These are phyloP conservation scores for Arachnopeziza araneosa DNA, from an alignment of 2,329 filamentous ascomycete species.

Conservation along the genomic window DNA sequence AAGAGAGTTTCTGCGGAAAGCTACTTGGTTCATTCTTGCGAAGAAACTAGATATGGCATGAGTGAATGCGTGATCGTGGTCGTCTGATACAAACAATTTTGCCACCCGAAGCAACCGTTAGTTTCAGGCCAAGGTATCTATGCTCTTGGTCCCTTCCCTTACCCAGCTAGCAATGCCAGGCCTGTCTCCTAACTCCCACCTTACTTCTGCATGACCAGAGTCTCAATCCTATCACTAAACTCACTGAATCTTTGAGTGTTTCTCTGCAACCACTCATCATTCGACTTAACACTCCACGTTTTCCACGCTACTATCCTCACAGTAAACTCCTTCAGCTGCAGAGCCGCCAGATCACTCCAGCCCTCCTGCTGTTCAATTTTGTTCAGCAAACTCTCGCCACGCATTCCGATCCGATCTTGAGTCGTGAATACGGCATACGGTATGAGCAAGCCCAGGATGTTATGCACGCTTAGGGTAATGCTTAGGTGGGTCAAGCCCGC, in stretches of 20 bases:
- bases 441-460: background rate
- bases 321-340: background rate
- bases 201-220: background rate
- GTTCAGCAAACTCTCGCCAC: background rate
- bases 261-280: background rate
- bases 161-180: no score
- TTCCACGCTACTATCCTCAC: background rate
- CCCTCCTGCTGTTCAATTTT: background rate
- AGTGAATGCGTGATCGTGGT: no score
- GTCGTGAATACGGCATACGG: background rate
- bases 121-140: no score
- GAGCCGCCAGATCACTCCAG: background rate
- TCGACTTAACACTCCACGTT: background rate
- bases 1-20: no score
- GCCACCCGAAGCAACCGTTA: no score
- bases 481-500: background rate
- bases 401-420: background rate
- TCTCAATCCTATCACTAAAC: background rate
- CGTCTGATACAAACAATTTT: no score
- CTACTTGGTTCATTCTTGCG: no score
- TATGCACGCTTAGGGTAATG: background rate
- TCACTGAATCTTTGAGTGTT: background rate
- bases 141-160: no score
- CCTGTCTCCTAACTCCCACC: background rate
- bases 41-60: no score